Percentiles rank a stretch among this genome's conserved stretches.
Evolutionary conservation across 768 basidiomycete genomes (phyloP).

Genomic region (Naganishia onofrii): DNA sequence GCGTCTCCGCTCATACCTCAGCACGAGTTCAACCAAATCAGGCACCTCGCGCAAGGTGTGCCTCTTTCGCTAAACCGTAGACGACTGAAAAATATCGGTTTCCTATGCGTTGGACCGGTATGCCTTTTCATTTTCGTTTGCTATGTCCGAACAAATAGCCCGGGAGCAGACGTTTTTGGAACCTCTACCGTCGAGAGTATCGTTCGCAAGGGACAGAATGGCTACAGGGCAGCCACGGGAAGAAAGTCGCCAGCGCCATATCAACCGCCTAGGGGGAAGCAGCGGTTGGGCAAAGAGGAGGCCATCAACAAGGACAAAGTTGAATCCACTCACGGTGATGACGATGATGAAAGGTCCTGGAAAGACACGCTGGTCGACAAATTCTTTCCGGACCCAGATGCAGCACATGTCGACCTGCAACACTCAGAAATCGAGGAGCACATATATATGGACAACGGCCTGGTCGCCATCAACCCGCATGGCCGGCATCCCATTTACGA

Average conservation of each 20-base stretch:
- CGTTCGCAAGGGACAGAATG: slow-evolving; percentile 10
- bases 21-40: slow-evolving; percentile 15
- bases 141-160: background rate
- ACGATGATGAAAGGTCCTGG: slow-evolving; percentile 3
- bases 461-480: slow-evolving; percentile 13
- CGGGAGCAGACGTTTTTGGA: background rate
- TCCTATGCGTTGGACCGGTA: slow-evolving; percentile 6
- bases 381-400: slow-evolving; percentile 1
- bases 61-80: background rate
- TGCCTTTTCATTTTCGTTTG: background rate
- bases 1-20: slow-evolving; percentile 3
- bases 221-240: background rate
- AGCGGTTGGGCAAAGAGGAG: background rate
- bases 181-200: background rate
- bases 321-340: background rate
- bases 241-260: background rate
- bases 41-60: slow-evolving; percentile 1
- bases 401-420: background rate
- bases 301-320: background rate
- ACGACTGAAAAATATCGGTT: background rate
- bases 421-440: background rate
- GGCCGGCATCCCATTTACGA: slow-evolving; percentile 45
- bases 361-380: background rate
- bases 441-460: slow-evolving; percentile 22
- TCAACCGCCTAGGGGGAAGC: background rate